Conservation (phyloP, 2,329 filamentous ascomycete genomes). For the Orbilia ellipsospora region DNA sequence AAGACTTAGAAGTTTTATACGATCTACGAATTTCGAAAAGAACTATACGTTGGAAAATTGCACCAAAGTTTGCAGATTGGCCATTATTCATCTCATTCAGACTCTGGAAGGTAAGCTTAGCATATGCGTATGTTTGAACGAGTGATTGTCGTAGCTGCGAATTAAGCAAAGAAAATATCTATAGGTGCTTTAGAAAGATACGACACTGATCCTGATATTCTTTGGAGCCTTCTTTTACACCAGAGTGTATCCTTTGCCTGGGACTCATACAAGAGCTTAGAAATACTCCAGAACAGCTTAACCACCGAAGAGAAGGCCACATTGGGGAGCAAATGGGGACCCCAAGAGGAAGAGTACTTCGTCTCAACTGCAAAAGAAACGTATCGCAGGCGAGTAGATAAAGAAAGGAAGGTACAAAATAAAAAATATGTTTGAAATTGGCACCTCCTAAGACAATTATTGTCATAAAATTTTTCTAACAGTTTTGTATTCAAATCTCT, state of each 20-base stretch:
- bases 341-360: background rate
- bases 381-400: background rate
- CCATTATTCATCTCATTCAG: background rate
- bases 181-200: slow-evolving; percentile 8
- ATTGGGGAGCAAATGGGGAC: background rate
- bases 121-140: too few relatives aligned
- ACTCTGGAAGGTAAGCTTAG: slow-evolving; percentile 7
- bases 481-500: background rate
- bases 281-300: background rate
- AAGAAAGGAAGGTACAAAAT: background rate
- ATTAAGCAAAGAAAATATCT: too few relatives aligned
- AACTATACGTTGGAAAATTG: slow-evolving; percentile 12
- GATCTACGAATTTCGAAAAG: background rate
- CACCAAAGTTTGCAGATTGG: slow-evolving; percentile 3
- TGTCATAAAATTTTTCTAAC: background rate
- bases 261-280: background rate
- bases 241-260: slow-evolving; percentile 13
- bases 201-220: slow-evolving; percentile 19
- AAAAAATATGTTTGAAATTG: background rate
- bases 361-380: background rate
- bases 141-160: too few relatives aligned
- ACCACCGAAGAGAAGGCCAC: slow-evolving; percentile 1
- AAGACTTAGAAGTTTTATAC: slow-evolving; percentile 7
- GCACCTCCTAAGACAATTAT: background rate
- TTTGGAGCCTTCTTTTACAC: slow-evolving; percentile 3